phyloP scores from a whole-genome alignment of 768 basidiomycete genomes.

The Tulasnella sp. region DNA sequence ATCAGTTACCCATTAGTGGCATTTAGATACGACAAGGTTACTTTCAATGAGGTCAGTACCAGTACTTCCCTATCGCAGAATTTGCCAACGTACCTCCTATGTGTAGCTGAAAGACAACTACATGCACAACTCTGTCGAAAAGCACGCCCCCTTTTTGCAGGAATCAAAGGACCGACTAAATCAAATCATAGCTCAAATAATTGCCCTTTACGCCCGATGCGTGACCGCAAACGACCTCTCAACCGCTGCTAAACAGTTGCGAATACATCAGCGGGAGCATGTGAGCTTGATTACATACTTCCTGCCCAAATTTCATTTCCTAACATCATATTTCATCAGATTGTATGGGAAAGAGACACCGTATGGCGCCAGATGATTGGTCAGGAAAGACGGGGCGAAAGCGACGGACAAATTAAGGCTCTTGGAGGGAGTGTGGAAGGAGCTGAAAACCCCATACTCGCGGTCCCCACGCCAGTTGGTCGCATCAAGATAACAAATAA shows the following conservation, averaged over 20 bases:
- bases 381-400: slow-evolving; percentile 56
- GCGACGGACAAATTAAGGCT: slow-evolving; percentile 25
- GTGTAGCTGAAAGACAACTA: slow-evolving; percentile 73
- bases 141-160: slow-evolving; percentile 52
- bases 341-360: slow-evolving; percentile 95
- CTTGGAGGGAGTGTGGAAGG: slow-evolving; percentile 28
- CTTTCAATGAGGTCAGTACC: slow-evolving; percentile 41
- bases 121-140: slow-evolving; percentile 55
- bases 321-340: slow-evolving; percentile 22
- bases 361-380: slow-evolving; percentile 96
- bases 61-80: neutral
- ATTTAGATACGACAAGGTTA: slow-evolving; percentile 85
- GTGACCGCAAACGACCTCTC: slow-evolving; percentile 59
- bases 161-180: slow-evolving; percentile 50
- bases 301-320: neutral
- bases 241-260: slow-evolving; percentile 66
- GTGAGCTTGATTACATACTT: slow-evolving; percentile 14
- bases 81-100: neutral
- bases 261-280: slow-evolving; percentile 77
- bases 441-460: slow-evolving; percentile 31
- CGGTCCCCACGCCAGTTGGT: slow-evolving; percentile 53
- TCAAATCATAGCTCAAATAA: slow-evolving; percentile 41
- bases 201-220: slow-evolving; percentile 72
- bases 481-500: slow-evolving; percentile 50
- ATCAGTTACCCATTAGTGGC: neutral